Conservation (phyloP, 2,329 filamentous ascomycete genomes). For the Pyrenophora teres region DNA sequence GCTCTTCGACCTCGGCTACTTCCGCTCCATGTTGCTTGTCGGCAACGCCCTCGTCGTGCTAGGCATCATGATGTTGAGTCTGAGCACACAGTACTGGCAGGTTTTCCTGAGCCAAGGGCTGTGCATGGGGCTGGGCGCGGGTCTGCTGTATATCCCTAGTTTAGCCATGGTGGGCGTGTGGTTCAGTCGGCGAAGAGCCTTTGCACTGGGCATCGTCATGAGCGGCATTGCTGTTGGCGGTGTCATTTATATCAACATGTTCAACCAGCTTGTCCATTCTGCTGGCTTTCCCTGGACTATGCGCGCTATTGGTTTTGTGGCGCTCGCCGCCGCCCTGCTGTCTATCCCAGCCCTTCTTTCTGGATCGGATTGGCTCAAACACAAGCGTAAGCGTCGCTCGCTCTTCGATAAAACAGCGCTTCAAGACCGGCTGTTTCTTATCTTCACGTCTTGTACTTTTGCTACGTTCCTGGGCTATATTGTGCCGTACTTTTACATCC, state of each 20-base stretch:
- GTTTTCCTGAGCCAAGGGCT: constrained; percentile 60
- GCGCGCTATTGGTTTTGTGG: constrained; percentile 43
- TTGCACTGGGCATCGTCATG: constrained; percentile 46
- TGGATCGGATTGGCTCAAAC: constrained; percentile 35
- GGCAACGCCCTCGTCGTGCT: constrained; percentile 62
- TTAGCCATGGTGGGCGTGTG: constrained; percentile 45
- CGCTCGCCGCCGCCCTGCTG: constrained; percentile 35
- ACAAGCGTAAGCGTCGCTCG: constrained; percentile 35
- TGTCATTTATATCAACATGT: constrained; percentile 45
- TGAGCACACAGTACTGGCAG: constrained; percentile 61
- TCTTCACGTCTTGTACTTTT: constrained; percentile 44
- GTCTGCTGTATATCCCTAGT: constrained; percentile 45
- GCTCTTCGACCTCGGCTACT: constrained; percentile 55
- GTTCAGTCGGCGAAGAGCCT: constrained; percentile 40
- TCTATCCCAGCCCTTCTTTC: constrained; percentile 44
- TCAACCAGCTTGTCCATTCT: constrained; percentile 34
- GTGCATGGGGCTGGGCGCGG: constrained; percentile 51
- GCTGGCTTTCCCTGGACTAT: constrained; percentile 46
- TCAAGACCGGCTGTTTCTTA: constrained; percentile 40
- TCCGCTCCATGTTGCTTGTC: constrained; percentile 49
- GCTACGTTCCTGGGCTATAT: constrained; percentile 46
- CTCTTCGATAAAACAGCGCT: constrained; percentile 44
- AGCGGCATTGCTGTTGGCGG: constrained; percentile 48
- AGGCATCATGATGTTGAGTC: constrained; percentile 65
- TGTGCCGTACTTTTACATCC: constrained; percentile 47